These are phyloP conservation scores for Clarireedia hainanense DNA, from an alignment of 2,329 filamentous ascomycete genomes.

Conservation along the genomic window DNA sequence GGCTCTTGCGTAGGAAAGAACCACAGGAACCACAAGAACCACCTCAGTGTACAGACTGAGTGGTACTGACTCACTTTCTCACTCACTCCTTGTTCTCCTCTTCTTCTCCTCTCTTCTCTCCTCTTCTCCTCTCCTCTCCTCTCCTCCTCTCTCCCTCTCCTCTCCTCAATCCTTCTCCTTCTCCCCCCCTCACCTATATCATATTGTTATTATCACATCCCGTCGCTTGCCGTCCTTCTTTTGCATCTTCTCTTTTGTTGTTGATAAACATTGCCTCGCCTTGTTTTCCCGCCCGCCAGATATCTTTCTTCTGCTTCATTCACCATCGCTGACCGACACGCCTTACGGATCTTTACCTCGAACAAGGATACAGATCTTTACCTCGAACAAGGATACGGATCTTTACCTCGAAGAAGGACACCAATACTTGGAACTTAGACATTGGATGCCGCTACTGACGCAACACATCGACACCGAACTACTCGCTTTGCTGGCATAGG, in stretches of 20 bases:
- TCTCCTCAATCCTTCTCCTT: too few relatives aligned
- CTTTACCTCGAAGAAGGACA: neutral
- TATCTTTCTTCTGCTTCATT: neutral
- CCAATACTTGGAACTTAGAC: conserved; percentile 7
- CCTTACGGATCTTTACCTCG: conserved; percentile 1
- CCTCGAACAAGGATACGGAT: neutral
- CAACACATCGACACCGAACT: conserved; percentile 4
- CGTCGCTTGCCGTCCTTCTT: neutral
- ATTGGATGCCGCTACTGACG: conserved; percentile 5
- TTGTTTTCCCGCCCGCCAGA: neutral
- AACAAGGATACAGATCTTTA: neutral
- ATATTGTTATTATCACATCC: neutral
- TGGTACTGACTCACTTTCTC: neutral
- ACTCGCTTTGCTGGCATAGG: neutral
- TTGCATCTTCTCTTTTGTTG: neutral
- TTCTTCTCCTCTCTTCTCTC: too few relatives aligned
- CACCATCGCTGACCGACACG: neutral
- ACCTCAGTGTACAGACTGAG: neutral
- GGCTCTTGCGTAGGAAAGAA: neutral
- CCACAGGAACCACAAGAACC: neutral
- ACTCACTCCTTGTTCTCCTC: neutral
- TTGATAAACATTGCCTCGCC: neutral
- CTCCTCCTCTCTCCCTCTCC: too few relatives aligned
- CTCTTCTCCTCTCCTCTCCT: too few relatives aligned
- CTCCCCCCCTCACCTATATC: neutral